Base-by-base conservation (phyloP, 495 filamentous ascomycete species). In the Pyrenula massariospora region DNA sequence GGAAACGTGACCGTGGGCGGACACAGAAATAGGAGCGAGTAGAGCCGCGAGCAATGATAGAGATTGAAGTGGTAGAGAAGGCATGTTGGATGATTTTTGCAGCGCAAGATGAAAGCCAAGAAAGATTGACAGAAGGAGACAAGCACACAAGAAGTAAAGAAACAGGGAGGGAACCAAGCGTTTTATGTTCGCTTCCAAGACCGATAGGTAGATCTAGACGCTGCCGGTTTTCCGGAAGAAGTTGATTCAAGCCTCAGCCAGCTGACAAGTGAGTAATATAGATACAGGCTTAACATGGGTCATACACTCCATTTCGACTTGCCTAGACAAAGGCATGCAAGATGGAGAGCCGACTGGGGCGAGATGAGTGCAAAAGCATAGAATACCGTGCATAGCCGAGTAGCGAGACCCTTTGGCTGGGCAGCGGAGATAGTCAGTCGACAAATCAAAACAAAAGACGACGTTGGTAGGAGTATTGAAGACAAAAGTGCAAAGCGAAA, bases 1-100 rank as follows among this genome's bases (percentile, higher is more conserved):
- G 56, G 65, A 67, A 53, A 81, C 77, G 57, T 73, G 71, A 19
- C 80, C 79, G 63, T 83, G 80, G 56, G 73, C 76, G 12, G 68
- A 68, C 25, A 77, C 75, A 25, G 73, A 61, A 31, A 69, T 67
- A 59, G 67, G 62, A 48, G 70, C 66, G 50, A 77, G 56, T 53
- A 63, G 10, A 42, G 31, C 31, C 15, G 31, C 31, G 15, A 42
- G 31, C 5, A 42, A 15, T 15, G 31, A 42, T 8, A 42, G 5
- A n/a, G n/a, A n/a, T 42, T 42, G 31, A 15, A 42, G 15, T 8
- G 31, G 15, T 42, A 15, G 31, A 42, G 15, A 42, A 42, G 31
- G 31, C 31, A 42, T 42, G 31, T 42, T 42, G 31, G 15, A 8
- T 8, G 15, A 42, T 15, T 8, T 8, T 5, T 42, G 15, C 31